phyloP scores from a whole-genome alignment of 1,139 yeast species.

The Kodamaea ohmeri region DNA sequence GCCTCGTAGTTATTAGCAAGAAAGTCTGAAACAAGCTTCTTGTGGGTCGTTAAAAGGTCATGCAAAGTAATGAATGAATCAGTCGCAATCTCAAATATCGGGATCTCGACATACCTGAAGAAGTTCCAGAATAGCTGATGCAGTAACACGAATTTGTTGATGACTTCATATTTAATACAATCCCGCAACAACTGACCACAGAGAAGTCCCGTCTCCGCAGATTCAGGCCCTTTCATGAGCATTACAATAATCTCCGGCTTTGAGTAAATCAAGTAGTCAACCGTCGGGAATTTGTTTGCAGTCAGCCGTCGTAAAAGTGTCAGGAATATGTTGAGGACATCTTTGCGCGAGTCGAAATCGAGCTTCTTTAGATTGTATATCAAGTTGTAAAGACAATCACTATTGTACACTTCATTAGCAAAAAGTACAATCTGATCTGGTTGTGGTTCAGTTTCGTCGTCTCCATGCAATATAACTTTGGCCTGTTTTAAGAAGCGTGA shows the following conservation, averaged over 20 bases:
- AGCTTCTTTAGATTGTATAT: conserved; percentile 57
- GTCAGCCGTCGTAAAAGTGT: conserved; percentile 77
- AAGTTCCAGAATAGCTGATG: conserved; percentile 72
- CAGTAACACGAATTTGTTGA: conserved; percentile 57
- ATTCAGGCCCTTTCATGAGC: conserved; percentile 69
- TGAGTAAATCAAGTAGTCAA: conserved; percentile 65
- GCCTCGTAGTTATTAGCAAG: conserved; percentile 50
- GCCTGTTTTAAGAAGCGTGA: conserved; percentile 66
- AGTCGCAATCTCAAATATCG: conserved; percentile 85
- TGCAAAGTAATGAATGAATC: conserved; percentile 79
- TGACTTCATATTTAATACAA: conserved; percentile 74
- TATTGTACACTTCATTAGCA: conserved; percentile 73
- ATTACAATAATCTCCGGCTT: conserved; percentile 63
- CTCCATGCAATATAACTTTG: conserved; percentile 70
- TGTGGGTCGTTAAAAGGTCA: conserved; percentile 69
- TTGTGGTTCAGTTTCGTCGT: conserved; percentile 64
- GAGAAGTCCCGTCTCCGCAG: conserved; percentile 67
- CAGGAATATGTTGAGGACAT: conserved; percentile 69
- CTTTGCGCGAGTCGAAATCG: conserved; percentile 89
- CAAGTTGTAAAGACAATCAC: conserved; percentile 65
- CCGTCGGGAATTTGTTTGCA: conserved; percentile 79
- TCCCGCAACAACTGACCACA: conserved; percentile 83
- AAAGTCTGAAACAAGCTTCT: conserved; percentile 66
- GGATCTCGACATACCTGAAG: conserved; percentile 72
- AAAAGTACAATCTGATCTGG: conserved; percentile 73